phyloP scores from a whole-genome alignment of 225 moss, liverwort and hornwort species.

The Polytrichum commune region DNA sequence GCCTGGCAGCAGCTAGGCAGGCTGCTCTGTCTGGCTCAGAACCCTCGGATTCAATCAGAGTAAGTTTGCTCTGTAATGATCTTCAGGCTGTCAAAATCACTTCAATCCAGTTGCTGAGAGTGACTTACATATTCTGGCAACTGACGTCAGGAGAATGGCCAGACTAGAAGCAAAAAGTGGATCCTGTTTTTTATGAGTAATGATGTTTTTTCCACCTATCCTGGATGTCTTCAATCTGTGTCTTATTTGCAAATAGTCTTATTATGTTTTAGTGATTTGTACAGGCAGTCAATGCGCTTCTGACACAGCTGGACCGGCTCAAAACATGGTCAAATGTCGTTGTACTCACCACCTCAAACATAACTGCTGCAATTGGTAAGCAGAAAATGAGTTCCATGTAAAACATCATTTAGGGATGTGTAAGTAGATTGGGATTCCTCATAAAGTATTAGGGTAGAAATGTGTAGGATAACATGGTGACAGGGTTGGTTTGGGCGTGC shows the following conservation, averaged over 20 bases:
- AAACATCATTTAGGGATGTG: too few species aligned
- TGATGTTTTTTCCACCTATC: too few species aligned
- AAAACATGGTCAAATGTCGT: constrained; percentile 34
- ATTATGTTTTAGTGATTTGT: neutral
- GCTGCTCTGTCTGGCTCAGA: constrained; percentile 43
- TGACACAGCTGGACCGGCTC: constrained; percentile 44
- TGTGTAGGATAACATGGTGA: too few species aligned
- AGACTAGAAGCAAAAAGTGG: too few species aligned
- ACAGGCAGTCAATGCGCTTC: constrained; percentile 45
- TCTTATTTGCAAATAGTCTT: too few species aligned
- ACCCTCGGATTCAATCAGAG: constrained; percentile 47
- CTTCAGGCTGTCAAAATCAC: neutral
- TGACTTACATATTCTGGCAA: too few species aligned
- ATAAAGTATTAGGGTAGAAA: too few species aligned
- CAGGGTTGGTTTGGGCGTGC: constrained; percentile 2
- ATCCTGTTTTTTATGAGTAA: too few species aligned
- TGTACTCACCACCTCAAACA: constrained; percentile 45
- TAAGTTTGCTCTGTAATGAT: constrained; percentile 3
- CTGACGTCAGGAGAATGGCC: too few species aligned
- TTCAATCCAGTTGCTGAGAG: too few species aligned
- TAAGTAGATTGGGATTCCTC: too few species aligned
- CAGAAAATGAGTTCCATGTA: neutral
- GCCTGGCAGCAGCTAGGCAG: constrained; percentile 45
- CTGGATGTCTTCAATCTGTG: too few species aligned
- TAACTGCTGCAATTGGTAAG: constrained; percentile 42